Conservation (phyloP, 257 asterid species). For the Solanum tacnaense region DNA sequence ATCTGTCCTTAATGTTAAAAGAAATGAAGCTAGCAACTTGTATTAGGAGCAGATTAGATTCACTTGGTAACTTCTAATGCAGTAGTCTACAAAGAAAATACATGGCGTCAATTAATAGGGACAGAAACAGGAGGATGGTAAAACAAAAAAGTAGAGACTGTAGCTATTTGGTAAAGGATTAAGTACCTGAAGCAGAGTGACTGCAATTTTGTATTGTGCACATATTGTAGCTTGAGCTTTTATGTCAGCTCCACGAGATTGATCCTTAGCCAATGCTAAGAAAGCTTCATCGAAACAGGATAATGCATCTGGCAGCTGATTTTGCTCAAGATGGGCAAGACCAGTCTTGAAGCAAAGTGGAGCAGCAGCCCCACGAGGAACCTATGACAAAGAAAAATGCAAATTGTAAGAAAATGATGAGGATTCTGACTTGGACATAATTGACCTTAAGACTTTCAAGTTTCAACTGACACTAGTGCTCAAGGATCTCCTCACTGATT, state of each 20-base stretch:
- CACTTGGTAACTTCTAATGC: not conserved
- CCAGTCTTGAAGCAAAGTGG: slow-evolving; percentile 93
- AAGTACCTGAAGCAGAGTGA: slow-evolving; percentile 89
- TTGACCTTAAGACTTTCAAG: not conserved
- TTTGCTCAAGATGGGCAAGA: slow-evolving; percentile 95
- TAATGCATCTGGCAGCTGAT: slow-evolving; percentile 96
- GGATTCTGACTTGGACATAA: not conserved
- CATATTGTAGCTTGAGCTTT: slow-evolving; percentile 99
- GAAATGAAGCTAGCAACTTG: not conserved
- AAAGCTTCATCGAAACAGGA: slow-evolving; percentile 97
- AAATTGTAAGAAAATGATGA: not conserved
- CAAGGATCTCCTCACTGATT: not conserved
- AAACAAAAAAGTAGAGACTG: not conserved
- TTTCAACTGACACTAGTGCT: not conserved
- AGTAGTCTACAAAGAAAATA: not conserved
- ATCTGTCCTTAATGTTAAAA: not conserved
- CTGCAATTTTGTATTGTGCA: slow-evolving; percentile 98
- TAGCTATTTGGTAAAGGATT: not conserved
- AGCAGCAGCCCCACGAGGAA: slow-evolving; percentile 98
- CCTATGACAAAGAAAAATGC: slow-evolving; percentile 33
- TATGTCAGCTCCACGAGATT: slow-evolving; percentile 96
- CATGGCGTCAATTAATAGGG: not conserved
- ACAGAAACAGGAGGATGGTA: not conserved
- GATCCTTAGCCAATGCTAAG: slow-evolving; percentile 97
- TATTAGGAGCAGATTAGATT: not conserved